Evolutionary conservation across 2,329 filamentous ascomycete species (phyloP).

Genomic region (Alternaria angustiovoidea): DNA sequence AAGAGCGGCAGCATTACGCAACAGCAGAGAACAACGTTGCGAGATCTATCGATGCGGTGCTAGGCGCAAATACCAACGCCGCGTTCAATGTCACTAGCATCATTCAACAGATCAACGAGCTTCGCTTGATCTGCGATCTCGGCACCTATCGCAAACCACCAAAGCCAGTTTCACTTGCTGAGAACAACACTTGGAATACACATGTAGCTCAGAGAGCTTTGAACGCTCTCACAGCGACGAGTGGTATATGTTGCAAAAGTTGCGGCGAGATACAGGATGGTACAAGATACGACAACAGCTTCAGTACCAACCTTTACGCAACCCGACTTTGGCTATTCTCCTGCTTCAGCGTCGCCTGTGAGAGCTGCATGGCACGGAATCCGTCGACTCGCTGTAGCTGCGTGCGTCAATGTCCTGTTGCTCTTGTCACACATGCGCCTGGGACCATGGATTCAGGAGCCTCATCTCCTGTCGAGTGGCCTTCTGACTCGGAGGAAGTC

Average conservation of each 20-base stretch:
- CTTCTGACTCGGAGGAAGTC: neutral
- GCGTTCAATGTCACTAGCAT: slow-evolving; percentile 25
- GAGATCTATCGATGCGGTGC: neutral
- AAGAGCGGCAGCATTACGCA: slow-evolving; percentile 1
- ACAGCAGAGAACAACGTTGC: neutral
- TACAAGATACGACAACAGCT: neutral
- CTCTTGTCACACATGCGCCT: neutral
- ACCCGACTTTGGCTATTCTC: neutral
- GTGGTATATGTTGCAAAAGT: neutral
- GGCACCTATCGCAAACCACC: slow-evolving; percentile 35
- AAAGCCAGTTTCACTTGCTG: neutral
- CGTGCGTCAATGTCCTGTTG: neutral
- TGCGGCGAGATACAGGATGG: neutral
- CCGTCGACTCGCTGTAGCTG: neutral
- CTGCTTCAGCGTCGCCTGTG: neutral
- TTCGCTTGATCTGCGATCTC: slow-evolving; percentile 59
- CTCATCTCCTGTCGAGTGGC: neutral
- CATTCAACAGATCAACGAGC: slow-evolving; percentile 56
- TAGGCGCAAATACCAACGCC: neutral
- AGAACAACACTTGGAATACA: neutral
- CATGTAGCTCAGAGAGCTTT: neutral
- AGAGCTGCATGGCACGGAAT: neutral
- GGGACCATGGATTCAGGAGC: neutral
- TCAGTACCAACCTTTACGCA: neutral
- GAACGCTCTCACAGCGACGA: neutral